Base-by-base conservation (phyloP, 805 yeast genomes). In the Yamadazyma ubonensis region DNA sequence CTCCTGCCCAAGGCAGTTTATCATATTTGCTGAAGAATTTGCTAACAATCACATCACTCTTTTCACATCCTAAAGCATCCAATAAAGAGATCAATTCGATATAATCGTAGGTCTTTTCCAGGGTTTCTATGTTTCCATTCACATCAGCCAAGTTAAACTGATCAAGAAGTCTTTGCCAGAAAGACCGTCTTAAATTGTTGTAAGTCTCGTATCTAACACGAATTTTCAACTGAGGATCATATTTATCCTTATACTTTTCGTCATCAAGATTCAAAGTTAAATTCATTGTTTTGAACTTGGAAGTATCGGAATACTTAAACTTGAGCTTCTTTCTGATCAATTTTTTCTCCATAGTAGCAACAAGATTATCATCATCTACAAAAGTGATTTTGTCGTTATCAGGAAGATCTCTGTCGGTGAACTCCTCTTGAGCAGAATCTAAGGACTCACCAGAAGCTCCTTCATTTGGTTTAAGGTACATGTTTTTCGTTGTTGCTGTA, bases 141-240 rank as follows among this genome's bases (percentile, higher is more conserved):
- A 21, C 27, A 10, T 69, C 76, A 38, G 61, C 72, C 19, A 61
- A 63, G 32, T 58, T 78, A 50, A 72, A 81, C 45, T 77, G 76
- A 25, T 71, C 73, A 11, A 86, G 65, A 5, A 87, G 65, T 8
- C 76, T 68, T 29, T 67, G 61, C 91, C 96, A 88, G 48, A 90
- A 76, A 38, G 79, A 79, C 45, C 74, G 75, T 46, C 90, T 70
- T 34, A 89, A 64, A 3, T 66, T 70, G 0, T 68, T 68, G 57
- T 88, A 88, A 0, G 90, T 77, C 44, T 81, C 75, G 53, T 79
- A 88, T 41, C 82, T 73, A 2, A 82, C 79, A 18, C 80, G 67
- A 11, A 88, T 57, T 36, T 75, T 73, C 45, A 90, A 50, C 22
- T 63, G 67, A 0, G 95, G 88, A 5, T 58, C 51, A 38, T 73